Percentiles rank a stretch among this genome's conserved stretches.
Conservation (phyloP, 805 yeast genomes). For the Candida sithepensis region DNA sequence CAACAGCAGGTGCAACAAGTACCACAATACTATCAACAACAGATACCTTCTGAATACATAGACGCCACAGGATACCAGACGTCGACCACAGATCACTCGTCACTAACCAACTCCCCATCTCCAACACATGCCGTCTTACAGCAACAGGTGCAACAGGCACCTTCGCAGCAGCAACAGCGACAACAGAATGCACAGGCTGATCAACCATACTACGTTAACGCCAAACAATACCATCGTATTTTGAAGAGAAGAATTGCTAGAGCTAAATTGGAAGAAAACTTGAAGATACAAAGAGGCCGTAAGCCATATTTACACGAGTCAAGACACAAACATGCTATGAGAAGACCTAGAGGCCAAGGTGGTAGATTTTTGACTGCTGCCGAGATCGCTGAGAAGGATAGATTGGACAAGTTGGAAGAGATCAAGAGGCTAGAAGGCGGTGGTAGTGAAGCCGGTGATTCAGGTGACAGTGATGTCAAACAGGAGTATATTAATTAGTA, state of each 20-base stretch:
- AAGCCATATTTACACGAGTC: constrained; percentile 95
- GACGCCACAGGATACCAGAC: constrained; percentile 18
- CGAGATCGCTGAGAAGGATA: constrained; percentile 69
- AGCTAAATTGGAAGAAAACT: constrained; percentile 84
- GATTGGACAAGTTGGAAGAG: constrained; percentile 27
- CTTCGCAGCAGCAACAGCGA: constrained; percentile 15
- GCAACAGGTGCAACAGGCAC: constrained; percentile 13
- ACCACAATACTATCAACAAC: constrained; percentile 9
- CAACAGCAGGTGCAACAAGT: constrained; percentile 10
- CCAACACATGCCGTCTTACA: constrained; percentile 9
- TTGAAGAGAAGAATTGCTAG: constrained; percentile 90
- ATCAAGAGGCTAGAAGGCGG: constrained; percentile 2
- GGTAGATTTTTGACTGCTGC: constrained; percentile 97
- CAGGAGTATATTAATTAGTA: background rate
- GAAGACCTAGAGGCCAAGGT: constrained; percentile 98
- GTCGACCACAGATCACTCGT: constrained; percentile 20
- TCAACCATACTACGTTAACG: constrained; percentile 96
- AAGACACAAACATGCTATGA: constrained; percentile 98
- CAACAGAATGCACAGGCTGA: constrained; percentile 37
- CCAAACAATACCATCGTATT: constrained; percentile 95
- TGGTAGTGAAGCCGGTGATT: background rate
- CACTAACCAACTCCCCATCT: constrained; percentile 18
- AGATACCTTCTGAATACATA: constrained; percentile 14
- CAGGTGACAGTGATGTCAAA: background rate
- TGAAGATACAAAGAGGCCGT: constrained; percentile 84